Evolutionary conservation across 441 rosid species (phyloP).

Genomic region (Lepidium campestre): DNA sequence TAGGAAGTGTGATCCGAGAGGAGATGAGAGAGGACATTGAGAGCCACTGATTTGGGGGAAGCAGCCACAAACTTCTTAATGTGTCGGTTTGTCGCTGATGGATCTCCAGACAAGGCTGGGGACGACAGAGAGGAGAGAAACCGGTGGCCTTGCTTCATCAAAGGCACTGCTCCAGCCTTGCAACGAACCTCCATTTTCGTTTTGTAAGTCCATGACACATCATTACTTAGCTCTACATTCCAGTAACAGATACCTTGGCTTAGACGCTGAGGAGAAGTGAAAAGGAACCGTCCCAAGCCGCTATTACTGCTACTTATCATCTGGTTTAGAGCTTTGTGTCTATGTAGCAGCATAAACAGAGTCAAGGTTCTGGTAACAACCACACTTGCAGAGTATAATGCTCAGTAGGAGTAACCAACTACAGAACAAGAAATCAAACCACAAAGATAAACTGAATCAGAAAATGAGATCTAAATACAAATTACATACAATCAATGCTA

Average conservation of each 20-base stretch:
- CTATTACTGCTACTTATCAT: not conserved
- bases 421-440: not conserved
- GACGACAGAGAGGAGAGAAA: slow-evolving; percentile 52
- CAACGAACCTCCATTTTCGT: not conserved
- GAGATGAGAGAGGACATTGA: slow-evolving; percentile 72
- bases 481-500: not conserved
- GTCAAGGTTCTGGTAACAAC: not conserved
- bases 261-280: slow-evolving; percentile 8
- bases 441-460: not conserved
- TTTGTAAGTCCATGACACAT: slow-evolving; percentile 4
- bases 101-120: slow-evolving; percentile 36
- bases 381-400: slow-evolving; percentile 2
- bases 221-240: not conserved
- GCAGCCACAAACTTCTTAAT: slow-evolving; percentile 74
- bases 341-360: slow-evolving; percentile 1
- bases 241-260: not conserved
- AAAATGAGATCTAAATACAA: not conserved
- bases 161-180: slow-evolving; percentile 23
- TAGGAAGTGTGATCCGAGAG: slow-evolving; percentile 48
- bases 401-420: not conserved
- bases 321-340: not conserved
- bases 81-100: slow-evolving; percentile 43
- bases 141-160: slow-evolving; percentile 60
- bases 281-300: not conserved
- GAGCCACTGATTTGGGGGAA: slow-evolving; percentile 60